Evolutionary conservation across 345 rosid genomes (phyloP).

Genomic region (Stellera chamaejasme): DNA sequence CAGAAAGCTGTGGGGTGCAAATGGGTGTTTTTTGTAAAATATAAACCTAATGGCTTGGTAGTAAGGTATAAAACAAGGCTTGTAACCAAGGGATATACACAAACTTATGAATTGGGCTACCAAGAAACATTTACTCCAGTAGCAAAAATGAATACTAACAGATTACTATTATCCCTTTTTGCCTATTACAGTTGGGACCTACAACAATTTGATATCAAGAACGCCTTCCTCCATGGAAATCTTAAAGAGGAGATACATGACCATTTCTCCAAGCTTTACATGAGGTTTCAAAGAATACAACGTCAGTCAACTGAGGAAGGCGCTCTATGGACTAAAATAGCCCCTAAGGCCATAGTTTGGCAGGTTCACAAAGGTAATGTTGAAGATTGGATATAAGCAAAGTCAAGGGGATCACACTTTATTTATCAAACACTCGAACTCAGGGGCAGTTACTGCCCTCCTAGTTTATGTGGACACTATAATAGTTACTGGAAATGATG

Average conservation of each 20-base stretch:
- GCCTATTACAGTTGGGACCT: background rate
- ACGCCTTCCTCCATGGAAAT: background rate
- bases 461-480: too few species aligned
- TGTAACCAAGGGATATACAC: background rate
- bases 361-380: background rate
- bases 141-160: background rate
- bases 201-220: too few species aligned
- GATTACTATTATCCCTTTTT: background rate
- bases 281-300: background rate
- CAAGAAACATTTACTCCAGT: background rate
- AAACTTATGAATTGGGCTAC: background rate
- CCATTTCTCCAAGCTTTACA: background rate
- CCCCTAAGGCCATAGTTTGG: background rate
- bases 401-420: background rate
- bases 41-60: background rate
- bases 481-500: background rate
- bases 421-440: background rate
- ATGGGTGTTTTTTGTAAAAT: background rate
- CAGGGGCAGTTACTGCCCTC: too few species aligned
- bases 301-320: background rate
- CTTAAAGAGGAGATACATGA: background rate
- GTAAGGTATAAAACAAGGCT: background rate
- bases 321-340: background rate
- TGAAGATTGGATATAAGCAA: background rate
- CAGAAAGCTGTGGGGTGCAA: background rate